A percentile compares a stretch with the other conserved stretches of the same genome.
Conservation (phyloP, 306 rosid species). For the Begonia peltatifolia region DNA sequence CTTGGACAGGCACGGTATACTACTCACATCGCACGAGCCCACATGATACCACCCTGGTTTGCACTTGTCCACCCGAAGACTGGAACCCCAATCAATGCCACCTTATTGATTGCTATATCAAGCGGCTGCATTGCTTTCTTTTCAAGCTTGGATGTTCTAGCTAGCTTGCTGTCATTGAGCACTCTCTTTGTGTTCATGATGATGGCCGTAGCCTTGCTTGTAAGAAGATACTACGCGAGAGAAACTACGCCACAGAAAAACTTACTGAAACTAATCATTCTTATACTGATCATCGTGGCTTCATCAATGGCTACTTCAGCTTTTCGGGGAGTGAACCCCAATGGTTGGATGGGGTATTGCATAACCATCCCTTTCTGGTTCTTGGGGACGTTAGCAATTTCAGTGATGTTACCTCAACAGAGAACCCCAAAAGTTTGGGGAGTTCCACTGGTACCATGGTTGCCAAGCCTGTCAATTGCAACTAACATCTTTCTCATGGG, state of each 20-base stretch:
- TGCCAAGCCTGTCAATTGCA: constrained; percentile 68
- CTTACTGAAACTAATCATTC: constrained; percentile 28
- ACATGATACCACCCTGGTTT: constrained; percentile 77
- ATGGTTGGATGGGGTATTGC: constrained; percentile 50
- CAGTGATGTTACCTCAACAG: constrained; percentile 34
- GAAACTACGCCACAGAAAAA: constrained; percentile 32
- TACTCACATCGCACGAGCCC: constrained; percentile 70
- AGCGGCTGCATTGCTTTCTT: constrained; percentile 49
- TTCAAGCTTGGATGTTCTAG: constrained; percentile 39
- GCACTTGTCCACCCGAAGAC: constrained; percentile 69
- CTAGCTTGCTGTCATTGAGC: constrained; percentile 57
- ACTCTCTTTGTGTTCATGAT: constrained; percentile 56
- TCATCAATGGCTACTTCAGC: constrained; percentile 64
- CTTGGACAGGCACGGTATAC: constrained; percentile 43
- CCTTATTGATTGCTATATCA: constrained; percentile 33
- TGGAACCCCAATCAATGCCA: constrained; percentile 71
- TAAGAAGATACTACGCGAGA: constrained; percentile 59
- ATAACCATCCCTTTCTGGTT: constrained; percentile 53
- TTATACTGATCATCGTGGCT: constrained; percentile 40
- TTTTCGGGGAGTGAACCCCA: constrained; percentile 43
- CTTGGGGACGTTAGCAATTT: constrained; percentile 42
- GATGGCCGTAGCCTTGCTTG: constrained; percentile 68
- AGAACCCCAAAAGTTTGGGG: constrained; percentile 69
- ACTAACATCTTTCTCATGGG: constrained; percentile 68
- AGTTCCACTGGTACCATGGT: constrained; percentile 78